phyloP scores from a whole-genome alignment of 1,284 basidiomycete species.

The Golubevia sp. region DNA sequence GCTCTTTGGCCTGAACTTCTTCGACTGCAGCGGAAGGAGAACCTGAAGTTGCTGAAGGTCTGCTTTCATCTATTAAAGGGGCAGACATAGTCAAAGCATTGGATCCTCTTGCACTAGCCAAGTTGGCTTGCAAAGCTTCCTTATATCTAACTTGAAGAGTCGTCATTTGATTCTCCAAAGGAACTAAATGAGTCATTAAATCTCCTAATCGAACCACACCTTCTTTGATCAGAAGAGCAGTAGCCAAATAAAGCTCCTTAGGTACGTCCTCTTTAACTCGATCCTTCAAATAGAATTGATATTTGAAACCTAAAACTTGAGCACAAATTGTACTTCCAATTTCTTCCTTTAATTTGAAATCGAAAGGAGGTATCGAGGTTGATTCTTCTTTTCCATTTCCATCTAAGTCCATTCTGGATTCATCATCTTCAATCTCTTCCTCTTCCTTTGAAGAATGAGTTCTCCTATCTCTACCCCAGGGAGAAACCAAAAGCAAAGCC shows the following conservation, averaged over 20 bases:
- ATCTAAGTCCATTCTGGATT: background rate
- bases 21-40: conserved; percentile 64
- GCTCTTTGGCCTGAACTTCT: conserved; percentile 64
- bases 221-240: conserved; percentile 44
- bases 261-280: conserved; percentile 27
- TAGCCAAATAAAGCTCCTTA: conserved; percentile 43
- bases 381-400: background rate
- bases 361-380: background rate
- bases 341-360: conserved; percentile 30
- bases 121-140: conserved; percentile 38
- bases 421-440: conserved; percentile 6
- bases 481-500: conserved; percentile 30
- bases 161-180: conserved; percentile 38
- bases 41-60: background rate
- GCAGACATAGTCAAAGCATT: conserved; percentile 59
- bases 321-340: conserved; percentile 69
- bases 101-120: conserved; percentile 25
- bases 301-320: conserved; percentile 95
- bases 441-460: background rate
- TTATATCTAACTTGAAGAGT: conserved; percentile 34
- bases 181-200: conserved; percentile 42
- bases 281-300: conserved; percentile 75
- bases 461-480: conserved; percentile 28
- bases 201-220: conserved; percentile 33
- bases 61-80: conserved; percentile 40